Base-by-base conservation (phyloP, 305 asterid species). In the Fraxinus sp. region DNA sequence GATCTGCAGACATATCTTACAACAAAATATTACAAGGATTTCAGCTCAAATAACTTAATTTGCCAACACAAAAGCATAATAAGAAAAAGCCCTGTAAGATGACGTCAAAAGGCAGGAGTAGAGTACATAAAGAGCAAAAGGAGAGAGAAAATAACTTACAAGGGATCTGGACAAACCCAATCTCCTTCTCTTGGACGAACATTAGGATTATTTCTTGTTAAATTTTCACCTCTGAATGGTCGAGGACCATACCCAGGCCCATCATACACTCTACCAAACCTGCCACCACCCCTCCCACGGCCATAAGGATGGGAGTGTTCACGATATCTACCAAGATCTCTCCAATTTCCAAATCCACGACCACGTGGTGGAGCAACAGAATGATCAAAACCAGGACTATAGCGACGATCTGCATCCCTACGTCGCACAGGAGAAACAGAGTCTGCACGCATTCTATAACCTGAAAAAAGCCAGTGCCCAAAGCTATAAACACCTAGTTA, bases 171-270 rank as follows among this genome's bases (percentile, higher is more conserved):
- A 92, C 99, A 95, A 81, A 89, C 78, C 99, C 99, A 94, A 81
- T 95, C 99, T 74, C 99, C 98, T 57, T 94, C 98, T 87, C 98
- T 91, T 14, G 98, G 98, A 14, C 84, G 94, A 70, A 95, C 98
- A 86, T 94, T 93, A 76, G 99, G 97, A 84, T 92, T 94, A 85
- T 92, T 91, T 86, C 94, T 86, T 79, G 93, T 88, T 81, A 84
- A 78, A 85, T 87, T 92, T 78, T 92, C 97, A 55, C 82, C 87
- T 84, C 93, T 87, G 44, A 87, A 76, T 80, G 93, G 84, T 72
- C 94, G 93, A 80, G 88, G 89, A 82, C 89, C 93, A 79, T 86
- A 88, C 68, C 90, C 89, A 79, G 91, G 88, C 32, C 91, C 90
- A 79, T 87, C 97, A 88, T 82, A 89, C 75, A 90, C 92, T 91